Evolutionary conservation across 2,329 filamentous ascomycete species (phyloP).

Genomic region (Neobulgaria alba): DNA sequence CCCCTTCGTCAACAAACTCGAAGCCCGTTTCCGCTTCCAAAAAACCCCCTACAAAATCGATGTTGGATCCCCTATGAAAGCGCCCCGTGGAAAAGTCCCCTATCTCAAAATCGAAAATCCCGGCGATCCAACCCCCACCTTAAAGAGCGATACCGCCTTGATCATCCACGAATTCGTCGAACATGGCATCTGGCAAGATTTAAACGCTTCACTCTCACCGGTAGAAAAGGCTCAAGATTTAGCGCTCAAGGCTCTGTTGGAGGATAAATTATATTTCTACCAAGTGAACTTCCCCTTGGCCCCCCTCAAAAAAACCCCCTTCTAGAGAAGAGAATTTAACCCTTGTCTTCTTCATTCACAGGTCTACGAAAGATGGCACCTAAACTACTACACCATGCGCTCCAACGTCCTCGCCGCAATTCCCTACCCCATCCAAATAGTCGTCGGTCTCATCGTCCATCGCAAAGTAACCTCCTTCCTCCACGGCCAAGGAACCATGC

Average conservation of each 20-base stretch:
- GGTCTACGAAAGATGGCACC: constrained; percentile 46
- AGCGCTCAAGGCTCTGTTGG: constrained; percentile 44
- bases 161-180: constrained; percentile 41
- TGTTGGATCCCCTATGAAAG: constrained; percentile 36
- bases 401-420: constrained; percentile 39
- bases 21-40: constrained; percentile 48
- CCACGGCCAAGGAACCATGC: constrained; percentile 46
- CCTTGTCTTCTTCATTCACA: too few relatives aligned
- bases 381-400: constrained; percentile 53
- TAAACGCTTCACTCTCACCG: constrained; percentile 38
- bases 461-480: constrained; percentile 36
- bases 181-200: constrained; percentile 35
- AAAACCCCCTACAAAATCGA: constrained; percentile 38
- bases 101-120: constrained; percentile 36
- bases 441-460: constrained; percentile 43
- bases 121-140: neutral
- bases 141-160: constrained; percentile 44
- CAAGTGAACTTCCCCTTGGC: constrained; percentile 30
- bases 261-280: constrained; percentile 54
- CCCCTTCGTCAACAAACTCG: constrained; percentile 54
- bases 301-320: too few relatives aligned
- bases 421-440: constrained; percentile 41
- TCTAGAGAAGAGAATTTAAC: too few relatives aligned
- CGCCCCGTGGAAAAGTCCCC: constrained; percentile 51
- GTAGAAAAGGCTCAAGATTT: constrained; percentile 39